Conservation (phyloP, 345 rosid genomes). For the Salix koriyanagi region DNA sequence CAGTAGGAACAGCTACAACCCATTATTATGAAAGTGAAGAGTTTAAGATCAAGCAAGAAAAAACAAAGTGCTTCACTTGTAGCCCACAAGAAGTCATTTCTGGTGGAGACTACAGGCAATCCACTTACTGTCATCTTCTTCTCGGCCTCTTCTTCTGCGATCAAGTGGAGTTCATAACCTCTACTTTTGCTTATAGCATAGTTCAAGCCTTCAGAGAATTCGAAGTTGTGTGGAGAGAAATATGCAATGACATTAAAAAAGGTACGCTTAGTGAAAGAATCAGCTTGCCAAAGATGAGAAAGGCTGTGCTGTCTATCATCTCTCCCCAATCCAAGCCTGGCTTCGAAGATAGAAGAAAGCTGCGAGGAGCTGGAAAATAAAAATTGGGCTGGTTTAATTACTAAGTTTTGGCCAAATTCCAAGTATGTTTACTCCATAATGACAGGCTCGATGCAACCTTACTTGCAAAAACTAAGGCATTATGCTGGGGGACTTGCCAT, state of each 20-base stretch:
- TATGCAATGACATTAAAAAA: conserved; percentile 55
- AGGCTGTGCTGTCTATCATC: conserved; percentile 54
- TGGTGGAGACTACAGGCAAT: conserved; percentile 71
- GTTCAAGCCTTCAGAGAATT: conserved; percentile 74
- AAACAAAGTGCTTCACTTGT: conserved; percentile 68
- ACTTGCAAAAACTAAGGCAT: conserved; percentile 66
- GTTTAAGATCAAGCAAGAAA: conserved; percentile 71
- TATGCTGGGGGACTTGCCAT: conserved; percentile 65
- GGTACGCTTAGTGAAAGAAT: conserved; percentile 57
- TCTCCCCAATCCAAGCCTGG: conserved; percentile 56
- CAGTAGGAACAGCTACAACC: conserved; percentile 83
- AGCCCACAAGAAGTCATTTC: conserved; percentile 80
- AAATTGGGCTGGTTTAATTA: conserved; percentile 59
- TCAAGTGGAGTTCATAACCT: conserved; percentile 68
- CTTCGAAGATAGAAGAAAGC: conserved; percentile 38
- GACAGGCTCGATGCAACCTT: conserved; percentile 92
- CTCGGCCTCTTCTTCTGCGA: conserved; percentile 63
- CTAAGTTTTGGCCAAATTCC: conserved; percentile 80
- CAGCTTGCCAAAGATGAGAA: conserved; percentile 45
- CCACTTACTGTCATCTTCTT: conserved; percentile 87
- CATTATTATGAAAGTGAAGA: conserved; percentile 87
- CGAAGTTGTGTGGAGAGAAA: conserved; percentile 73
- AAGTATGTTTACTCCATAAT: conserved; percentile 86
- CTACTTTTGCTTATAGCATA: conserved; percentile 77
- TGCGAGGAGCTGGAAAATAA: conserved; percentile 42